Conservation (phyloP, 1,139 yeast genomes). For the Suhomyces terraborum region DNA sequence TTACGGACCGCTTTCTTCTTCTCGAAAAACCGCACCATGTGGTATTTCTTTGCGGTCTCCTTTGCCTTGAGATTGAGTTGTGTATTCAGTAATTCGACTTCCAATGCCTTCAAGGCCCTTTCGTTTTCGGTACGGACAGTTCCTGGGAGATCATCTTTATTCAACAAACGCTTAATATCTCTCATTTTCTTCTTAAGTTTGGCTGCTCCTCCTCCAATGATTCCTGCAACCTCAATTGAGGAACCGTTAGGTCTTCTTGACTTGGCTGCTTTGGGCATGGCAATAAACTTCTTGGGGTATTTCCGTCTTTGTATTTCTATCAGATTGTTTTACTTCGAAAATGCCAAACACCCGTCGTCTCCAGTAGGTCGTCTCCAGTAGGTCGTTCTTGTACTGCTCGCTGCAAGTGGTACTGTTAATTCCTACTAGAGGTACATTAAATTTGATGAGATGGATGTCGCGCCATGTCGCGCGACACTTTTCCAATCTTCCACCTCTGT, state of each 20-base stretch:
- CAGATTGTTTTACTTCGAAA: no score
- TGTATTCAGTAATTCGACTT: constrained; percentile 62
- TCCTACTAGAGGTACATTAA: not conserved
- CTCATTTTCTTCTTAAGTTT: constrained; percentile 83
- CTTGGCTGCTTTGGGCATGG: constrained; percentile 21
- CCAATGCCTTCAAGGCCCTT: constrained; percentile 76
- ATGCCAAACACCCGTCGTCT: no score
- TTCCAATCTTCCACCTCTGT: not conserved
- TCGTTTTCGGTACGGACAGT: constrained; percentile 79
- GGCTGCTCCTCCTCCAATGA: constrained; percentile 42
- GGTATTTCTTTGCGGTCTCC: constrained; percentile 75
- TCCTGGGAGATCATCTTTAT: constrained; percentile 67
- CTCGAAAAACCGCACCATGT: constrained; percentile 92
- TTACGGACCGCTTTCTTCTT: constrained; percentile 80
- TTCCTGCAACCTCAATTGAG: constrained; percentile 31
- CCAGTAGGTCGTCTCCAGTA: no score
- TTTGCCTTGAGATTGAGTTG: constrained; percentile 53
- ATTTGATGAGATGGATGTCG: constrained; percentile 10
- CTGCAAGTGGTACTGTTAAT: not conserved
- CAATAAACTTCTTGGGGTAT: no score
- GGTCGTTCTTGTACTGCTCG: no score
- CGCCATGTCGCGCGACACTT: constrained; percentile 5
- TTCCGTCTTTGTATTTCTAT: no score
- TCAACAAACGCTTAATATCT: constrained; percentile 74
- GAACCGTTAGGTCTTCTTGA: constrained; percentile 19